Evolutionary conservation across 208 protist genomes (phyloP).

Genomic region (Trypanosomatidae sp.): DNA sequence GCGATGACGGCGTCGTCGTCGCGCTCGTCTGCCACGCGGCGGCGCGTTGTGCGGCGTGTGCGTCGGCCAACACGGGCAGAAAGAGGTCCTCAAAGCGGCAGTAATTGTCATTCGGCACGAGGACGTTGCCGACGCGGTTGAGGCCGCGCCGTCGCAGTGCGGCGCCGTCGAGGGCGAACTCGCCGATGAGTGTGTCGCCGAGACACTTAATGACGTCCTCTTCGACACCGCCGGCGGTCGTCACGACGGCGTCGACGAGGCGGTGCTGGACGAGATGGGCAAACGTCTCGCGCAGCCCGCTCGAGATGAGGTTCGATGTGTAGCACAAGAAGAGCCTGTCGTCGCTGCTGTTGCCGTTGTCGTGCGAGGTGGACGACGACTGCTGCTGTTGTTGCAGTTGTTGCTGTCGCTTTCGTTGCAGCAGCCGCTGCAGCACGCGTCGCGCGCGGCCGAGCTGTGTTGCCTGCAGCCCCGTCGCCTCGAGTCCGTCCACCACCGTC

Average conservation of each 20-base stretch:
- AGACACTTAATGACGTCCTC: conserved; percentile 99
- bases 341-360: conserved; percentile 17
- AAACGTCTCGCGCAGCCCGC: conserved; percentile 97
- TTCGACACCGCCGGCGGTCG: conserved; percentile 98
- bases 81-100: conserved; percentile 99
- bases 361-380: too few relatives aligned
- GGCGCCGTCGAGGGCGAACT: conserved; percentile 89
- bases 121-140: conserved; percentile 99
- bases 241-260: conserved; percentile 96
- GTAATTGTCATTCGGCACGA: conserved; percentile 99
- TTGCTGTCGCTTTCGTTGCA: too few relatives aligned
- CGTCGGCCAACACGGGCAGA: conserved; percentile 91
- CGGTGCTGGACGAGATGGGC: conserved; percentile 93
- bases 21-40: conserved; percentile 24
- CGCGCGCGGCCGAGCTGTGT: conserved; percentile 62
- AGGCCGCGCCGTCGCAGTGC: conserved; percentile 82
- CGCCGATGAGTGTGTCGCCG: conserved; percentile 90
- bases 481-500: conserved; percentile 20
- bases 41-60: conserved; percentile 87
- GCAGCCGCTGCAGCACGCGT: conserved; percentile 33
- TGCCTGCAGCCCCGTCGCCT: conserved; percentile 52
- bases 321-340: conserved; percentile 97
- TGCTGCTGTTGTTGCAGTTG: too few relatives aligned
- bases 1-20: conserved; percentile 89
- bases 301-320: conserved; percentile 99